Base-by-base conservation (phyloP, 495 filamentous ascomycete genomes). In the Trichocladium antarcticum region DNA sequence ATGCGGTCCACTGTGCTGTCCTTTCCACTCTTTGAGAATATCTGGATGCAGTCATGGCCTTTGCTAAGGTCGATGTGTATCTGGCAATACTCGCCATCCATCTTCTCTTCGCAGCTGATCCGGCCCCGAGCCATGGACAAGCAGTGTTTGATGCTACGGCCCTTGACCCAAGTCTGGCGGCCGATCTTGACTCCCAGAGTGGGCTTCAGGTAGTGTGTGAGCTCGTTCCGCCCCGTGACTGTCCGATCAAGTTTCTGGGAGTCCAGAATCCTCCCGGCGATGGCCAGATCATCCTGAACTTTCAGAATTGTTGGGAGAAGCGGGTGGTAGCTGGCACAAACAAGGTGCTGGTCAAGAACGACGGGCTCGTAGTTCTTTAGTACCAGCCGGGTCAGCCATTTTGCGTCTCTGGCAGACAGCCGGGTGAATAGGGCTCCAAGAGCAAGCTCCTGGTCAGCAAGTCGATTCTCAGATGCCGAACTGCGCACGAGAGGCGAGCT, bases 11-110 rank as follows among this genome's bases (percentile, higher is more conserved):
- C 43, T 0, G 87, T 94, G 7, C 87, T 89, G 52, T 94, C 85
- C 57, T 89, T 90, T 32, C 88, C 87, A 51, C 85, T 89, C 64
- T 95, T 95, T 8, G 86, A 92, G 58, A 93, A 93, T 22, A 95
- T 86, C 38, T 82, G 81, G 8, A 94, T 80, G 27, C 73, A 70
- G 3, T 72, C 46, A 0, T 58, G 57, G 7, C 56, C 57, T 37
- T 75, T 79, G 3, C 69, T 67, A 15, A 87, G 68, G 50, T 93
- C 80, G 17, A 95, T 75, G 50, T 95, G 88, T 21, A 94, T 81
- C 57, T 93, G 85, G 55, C 85, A 89, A 49, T 90, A 92, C 60
- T 92, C 86, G 3, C 88, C 87, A 55, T 95, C 88, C 45, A 92
- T 81, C 60, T 93, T 95, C 32, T 80, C 70, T 55, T 95, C 88